Conservation (phyloP, 208 protist genomes). For the Leishmania martiniquensis region DNA sequence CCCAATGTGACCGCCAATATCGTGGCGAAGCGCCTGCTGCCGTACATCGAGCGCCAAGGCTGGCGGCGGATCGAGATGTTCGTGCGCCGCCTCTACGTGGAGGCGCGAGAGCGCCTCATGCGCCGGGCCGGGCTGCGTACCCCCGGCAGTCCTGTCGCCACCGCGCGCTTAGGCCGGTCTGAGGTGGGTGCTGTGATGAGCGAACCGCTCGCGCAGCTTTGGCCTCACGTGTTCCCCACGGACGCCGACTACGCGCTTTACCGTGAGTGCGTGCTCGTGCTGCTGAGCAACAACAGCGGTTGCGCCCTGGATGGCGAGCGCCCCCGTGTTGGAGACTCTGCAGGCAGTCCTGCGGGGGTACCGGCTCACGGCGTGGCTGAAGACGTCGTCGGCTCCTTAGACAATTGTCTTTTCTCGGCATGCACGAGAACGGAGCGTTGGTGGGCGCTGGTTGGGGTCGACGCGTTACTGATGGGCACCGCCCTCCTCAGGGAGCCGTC, state of each 20-base stretch:
- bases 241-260: conserved; percentile 40
- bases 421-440: conserved; percentile 24
- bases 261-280: conserved; percentile 48
- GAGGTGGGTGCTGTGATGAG: not conserved
- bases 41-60: conserved; percentile 46
- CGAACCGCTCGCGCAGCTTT: conserved; percentile 1
- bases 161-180: not conserved
- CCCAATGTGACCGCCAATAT: conserved; percentile 47
- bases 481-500: conserved; percentile 22
- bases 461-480: conserved; percentile 24
- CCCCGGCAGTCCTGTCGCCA: not conserved
- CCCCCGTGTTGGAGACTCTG: not conserved
- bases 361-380: conserved; percentile 2
- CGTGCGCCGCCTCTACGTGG: conserved; percentile 57
- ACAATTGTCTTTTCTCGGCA: conserved; percentile 15
- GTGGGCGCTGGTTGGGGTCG: conserved; percentile 30
- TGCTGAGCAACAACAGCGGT: conserved; percentile 8
- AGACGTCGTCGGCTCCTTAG: conserved; percentile 15
- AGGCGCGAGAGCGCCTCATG: conserved; percentile 49
- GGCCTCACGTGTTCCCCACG: conserved; percentile 31
- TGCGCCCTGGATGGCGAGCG: not conserved
- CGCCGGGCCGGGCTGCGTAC: conserved; percentile 5
- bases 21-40: conserved; percentile 50
- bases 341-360: not conserved
- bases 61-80: conserved; percentile 60